Conservation (phyloP, 306 rosid species). For the Dalbergia cochinchinensis region DNA sequence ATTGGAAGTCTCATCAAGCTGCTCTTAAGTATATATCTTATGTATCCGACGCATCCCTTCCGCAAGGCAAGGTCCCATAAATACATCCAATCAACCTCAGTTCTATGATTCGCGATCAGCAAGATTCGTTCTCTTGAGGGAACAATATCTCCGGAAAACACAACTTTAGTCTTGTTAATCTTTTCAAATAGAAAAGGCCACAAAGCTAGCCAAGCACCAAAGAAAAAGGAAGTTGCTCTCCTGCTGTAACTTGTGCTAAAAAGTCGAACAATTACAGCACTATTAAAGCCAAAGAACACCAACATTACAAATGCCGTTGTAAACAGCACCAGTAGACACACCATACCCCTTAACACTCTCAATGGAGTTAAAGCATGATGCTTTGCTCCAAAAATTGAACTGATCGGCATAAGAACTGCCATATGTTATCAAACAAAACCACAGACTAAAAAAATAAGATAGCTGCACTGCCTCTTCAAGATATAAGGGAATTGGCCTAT, state of each 20-base stretch:
- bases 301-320: conserved; percentile 77
- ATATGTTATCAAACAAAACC: conserved; percentile 49
- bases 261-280: conserved; percentile 64
- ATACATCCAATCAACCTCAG: conserved; percentile 94
- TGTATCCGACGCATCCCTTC: conserved; percentile 72
- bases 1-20: conserved; percentile 83
- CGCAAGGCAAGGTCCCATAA: conserved; percentile 87
- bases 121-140: conserved; percentile 64
- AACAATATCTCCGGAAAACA: conserved; percentile 73
- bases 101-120: conserved; percentile 83
- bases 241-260: conserved; percentile 75
- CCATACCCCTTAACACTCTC: conserved; percentile 66
- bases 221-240: conserved; percentile 70
- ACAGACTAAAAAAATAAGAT: conserved; percentile 29
- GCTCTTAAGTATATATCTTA: conserved; percentile 79
- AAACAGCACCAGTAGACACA: conserved; percentile 69
- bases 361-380: conserved; percentile 51
- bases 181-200: conserved; percentile 90
- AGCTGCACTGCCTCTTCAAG: conserved; percentile 40
- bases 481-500: conserved; percentile 31
- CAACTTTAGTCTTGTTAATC: conserved; percentile 76
- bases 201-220: conserved; percentile 83
- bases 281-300: conserved; percentile 64
- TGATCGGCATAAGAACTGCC: conserved; percentile 54
- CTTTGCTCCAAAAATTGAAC: conserved; percentile 45